Evolutionary conservation across 345 rosid genomes (phyloP).

Genomic region (Hibiscus mutabilis): DNA sequence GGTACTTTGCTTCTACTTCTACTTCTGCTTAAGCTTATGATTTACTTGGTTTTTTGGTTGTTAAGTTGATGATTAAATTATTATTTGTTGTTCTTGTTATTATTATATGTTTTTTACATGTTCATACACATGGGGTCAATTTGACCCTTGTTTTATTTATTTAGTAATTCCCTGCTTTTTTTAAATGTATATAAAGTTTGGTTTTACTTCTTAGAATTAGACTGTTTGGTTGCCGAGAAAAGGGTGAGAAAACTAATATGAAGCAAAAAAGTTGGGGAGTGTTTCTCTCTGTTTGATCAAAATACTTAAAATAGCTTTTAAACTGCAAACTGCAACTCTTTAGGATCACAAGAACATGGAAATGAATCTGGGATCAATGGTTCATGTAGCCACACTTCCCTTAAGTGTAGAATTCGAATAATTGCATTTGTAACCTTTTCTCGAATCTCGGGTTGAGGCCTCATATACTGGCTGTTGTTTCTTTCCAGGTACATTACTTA

Average conservation of each 20-base stretch:
- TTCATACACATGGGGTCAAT: conserved; percentile 3
- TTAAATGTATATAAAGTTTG: not conserved
- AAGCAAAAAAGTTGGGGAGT: too few species aligned
- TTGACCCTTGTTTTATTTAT: conserved; percentile 1
- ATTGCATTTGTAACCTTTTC: not conserved
- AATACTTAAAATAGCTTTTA: not conserved
- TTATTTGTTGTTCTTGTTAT: too few species aligned
- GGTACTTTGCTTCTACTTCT: conserved; percentile 21
- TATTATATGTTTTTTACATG: not conserved
- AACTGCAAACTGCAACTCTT: not conserved
- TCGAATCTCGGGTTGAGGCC: not conserved
- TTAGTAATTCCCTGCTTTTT: not conserved
- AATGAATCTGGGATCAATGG: too few species aligned
- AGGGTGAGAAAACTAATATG: not conserved
- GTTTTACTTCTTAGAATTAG: not conserved
- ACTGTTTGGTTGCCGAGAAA: conserved; percentile 4
- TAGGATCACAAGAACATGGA: not conserved
- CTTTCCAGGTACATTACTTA: conserved; percentile 42
- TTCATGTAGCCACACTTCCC: too few species aligned
- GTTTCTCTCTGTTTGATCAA: not conserved
- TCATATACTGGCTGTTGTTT: not conserved
- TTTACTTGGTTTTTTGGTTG: not conserved
- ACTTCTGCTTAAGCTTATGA: not conserved
- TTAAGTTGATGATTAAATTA: not conserved
- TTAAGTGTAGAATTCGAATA: not conserved